Conservation (phyloP, 2,329 filamentous ascomycete genomes). For the Fusarium torulosum region DNA sequence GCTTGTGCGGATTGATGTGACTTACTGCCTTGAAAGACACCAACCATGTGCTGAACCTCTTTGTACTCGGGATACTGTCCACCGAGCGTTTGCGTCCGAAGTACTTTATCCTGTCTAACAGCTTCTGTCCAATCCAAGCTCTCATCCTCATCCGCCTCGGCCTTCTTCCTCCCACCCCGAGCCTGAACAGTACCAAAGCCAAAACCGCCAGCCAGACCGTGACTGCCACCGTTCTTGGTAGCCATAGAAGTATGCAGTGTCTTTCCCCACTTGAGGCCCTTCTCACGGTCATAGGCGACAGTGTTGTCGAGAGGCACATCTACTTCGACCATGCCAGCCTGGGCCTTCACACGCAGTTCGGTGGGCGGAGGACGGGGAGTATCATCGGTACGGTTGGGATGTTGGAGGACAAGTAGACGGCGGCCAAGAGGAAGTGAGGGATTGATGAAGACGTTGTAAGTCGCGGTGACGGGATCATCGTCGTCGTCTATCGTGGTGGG, state of each 20-base stretch:
- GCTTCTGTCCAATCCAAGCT: conserved; percentile 75
- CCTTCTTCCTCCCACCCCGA: conserved; percentile 54
- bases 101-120: conserved; percentile 75
- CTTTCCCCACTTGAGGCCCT: conserved; percentile 86
- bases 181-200: conserved; percentile 67
- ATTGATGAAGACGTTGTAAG: conserved; percentile 90
- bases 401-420: conserved; percentile 86
- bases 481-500: conserved; percentile 34
- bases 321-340: conserved; percentile 87
- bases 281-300: conserved; percentile 82
- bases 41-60: conserved; percentile 88
- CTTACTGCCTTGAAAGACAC: conserved; percentile 86
- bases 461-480: conserved; percentile 77
- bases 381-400: conserved; percentile 80
- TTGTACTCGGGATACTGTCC: conserved; percentile 80
- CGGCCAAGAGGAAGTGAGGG: conserved; percentile 72
- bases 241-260: conserved; percentile 73
- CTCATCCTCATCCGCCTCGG: conserved; percentile 61
- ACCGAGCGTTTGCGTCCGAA: conserved; percentile 86
- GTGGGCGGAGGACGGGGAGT: conserved; percentile 66
- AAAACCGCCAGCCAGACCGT: conserved; percentile 80
- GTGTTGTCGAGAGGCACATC: conserved; percentile 85
- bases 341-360: conserved; percentile 84
- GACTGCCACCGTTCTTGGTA: conserved; percentile 72
- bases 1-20: conserved; percentile 30